Conservation (phyloP, 495 filamentous ascomycete species). For the Hypoxylon lienhwacheense region DNA sequence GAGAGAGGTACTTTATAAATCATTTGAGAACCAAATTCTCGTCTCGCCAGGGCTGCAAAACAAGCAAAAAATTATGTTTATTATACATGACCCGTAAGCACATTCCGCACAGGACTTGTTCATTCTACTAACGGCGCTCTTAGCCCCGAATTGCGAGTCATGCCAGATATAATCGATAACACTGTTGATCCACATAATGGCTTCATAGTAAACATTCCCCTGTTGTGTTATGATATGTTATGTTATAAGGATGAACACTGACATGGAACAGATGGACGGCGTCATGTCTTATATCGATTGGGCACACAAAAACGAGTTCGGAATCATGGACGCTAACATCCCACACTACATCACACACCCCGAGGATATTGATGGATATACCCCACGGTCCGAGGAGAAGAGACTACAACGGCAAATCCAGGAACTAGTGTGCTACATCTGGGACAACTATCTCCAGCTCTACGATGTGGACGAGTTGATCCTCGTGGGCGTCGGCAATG, state of each 20-base stretch:
- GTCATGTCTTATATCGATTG: conserved; percentile 79
- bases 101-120: background rate
- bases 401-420: conserved; percentile 59
- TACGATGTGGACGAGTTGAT: conserved; percentile 70
- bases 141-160: conserved; percentile 71
- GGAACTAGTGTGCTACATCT: conserved; percentile 82
- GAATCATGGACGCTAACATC: conserved; percentile 86
- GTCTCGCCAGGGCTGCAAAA: conserved; percentile 59
- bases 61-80: conserved; percentile 62
- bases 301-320: conserved; percentile 72
- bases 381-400: conserved; percentile 38
- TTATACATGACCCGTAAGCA: conserved; percentile 81
- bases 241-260: conserved; percentile 3
- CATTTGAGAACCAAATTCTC: conserved; percentile 86
- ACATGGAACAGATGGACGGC: conserved; percentile 65
- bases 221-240: conserved; percentile 41
- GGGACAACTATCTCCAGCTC: conserved; percentile 96
- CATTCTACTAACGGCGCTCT: conserved; percentile 27
- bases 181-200: conserved; percentile 78
- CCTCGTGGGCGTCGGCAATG: conserved; percentile 80
- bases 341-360: conserved; percentile 66
- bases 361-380: conserved; percentile 47
- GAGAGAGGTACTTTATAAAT: conserved; percentile 67
- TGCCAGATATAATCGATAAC: conserved; percentile 67
- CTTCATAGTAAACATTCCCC: conserved; percentile 83